Evolutionary conservation across 179 eudicot species (phyloP), one percentile per base, ranked within the genome.

Genomic region (Dionaea muscipula): DNA sequence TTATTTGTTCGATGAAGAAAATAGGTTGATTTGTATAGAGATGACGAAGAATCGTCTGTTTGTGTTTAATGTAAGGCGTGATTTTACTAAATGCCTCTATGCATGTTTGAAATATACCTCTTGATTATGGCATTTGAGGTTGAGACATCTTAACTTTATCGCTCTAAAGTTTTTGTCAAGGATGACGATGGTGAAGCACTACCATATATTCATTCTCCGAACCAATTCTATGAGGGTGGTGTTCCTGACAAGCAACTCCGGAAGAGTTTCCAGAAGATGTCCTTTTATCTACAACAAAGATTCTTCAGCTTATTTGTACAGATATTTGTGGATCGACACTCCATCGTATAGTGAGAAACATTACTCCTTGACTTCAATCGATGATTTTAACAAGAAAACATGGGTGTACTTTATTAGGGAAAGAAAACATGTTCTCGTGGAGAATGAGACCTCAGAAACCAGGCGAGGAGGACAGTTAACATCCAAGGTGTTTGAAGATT

Each of bases 381-480:
- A 40, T 40, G 45, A 40, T 40, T 40, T 40, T 40, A n/a, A n/a
- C n/a, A n/a, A 44, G 20, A 58, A 58, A 11, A 20, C 28, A 11
- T 20, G 53, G n/a, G 39, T 36, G 39, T 36, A 36, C 13, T 36
- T 36, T 36, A 7, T 36, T 14, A 36, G 13, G 13, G 9, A 36
- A 14, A 40, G 15, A 40, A 6, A 8, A 6, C 2, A 40, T 3
- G 45, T n/a, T 6, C 39, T 36, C 39, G 13, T 6, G 13, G 39
- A 7, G 7, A 36, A 36, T 6, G 39, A 36, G 13, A 14, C 39
- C 7, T 14, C 13, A 36, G 7, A n/a, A 40, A 6, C 4, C 15
- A 4, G 2, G 3, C 3, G 2, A 4, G 10, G 16, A n/a, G 18
- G 18, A 12, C 12, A 40, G 18, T 40, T 40, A 8, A 40, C 45